Conservation (phyloP, 768 basidiomycete genomes). For the Trametes elegans region DNA sequence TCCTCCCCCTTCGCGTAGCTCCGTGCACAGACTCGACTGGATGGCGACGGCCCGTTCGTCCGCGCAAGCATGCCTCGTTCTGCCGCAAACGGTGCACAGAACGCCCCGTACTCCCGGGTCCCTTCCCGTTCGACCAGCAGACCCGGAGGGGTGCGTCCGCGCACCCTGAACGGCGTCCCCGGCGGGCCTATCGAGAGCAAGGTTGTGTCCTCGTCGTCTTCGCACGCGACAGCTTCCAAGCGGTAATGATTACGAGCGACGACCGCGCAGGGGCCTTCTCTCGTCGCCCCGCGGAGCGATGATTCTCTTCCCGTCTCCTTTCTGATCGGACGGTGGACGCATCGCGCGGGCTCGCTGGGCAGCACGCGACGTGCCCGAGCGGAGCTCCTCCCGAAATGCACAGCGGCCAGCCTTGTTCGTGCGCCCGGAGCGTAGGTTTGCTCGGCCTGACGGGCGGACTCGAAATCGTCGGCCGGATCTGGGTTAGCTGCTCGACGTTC, state of each 20-base stretch:
- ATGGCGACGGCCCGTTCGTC: too few species aligned
- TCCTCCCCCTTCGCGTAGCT: too few species aligned
- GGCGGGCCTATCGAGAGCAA: neutral
- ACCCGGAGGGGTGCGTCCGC: neutral
- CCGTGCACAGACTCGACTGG: too few species aligned
- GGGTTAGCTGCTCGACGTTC: neutral
- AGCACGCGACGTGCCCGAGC: neutral
- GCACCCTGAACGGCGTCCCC: too few species aligned
- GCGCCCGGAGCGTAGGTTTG: neutral
- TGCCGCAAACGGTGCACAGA: neutral
- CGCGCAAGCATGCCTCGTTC: too few species aligned
- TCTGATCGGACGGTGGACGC: slow-evolving; percentile 9
- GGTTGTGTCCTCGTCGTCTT: neutral
- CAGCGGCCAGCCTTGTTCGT: neutral
- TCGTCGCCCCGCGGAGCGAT: slow-evolving; percentile 8
- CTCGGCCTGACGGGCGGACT: neutral
- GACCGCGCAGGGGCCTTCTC: neutral
- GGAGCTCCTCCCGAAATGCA: neutral
- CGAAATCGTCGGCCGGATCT: neutral
- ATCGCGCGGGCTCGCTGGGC: neutral
- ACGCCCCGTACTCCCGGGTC: neutral
- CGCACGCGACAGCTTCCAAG: slow-evolving; percentile 7
- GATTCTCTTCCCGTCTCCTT: slow-evolving; percentile 1
- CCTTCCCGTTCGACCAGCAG: neutral
- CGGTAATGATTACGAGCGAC: slow-evolving; percentile 4